Percentiles rank a stretch among this genome's conserved stretches.
These are phyloP conservation scores for Boletus rubescentipes DNA, from an alignment of 768 basidiomycete species.

Conservation along the genomic window DNA sequence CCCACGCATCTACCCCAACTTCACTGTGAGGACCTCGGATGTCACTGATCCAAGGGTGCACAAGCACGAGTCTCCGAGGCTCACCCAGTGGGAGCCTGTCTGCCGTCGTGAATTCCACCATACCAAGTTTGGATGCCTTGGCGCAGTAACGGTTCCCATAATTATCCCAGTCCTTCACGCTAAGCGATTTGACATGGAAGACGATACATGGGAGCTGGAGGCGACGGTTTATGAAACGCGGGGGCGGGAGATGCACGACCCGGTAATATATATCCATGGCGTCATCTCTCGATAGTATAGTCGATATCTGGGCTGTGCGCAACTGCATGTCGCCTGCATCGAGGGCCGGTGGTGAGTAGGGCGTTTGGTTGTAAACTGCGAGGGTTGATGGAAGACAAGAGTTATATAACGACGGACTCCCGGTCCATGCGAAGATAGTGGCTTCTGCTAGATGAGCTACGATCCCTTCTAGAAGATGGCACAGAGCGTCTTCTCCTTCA, in stretches of 20 bases:
- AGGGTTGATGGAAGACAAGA: not conserved
- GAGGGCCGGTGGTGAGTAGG: not conserved
- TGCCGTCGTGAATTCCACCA: not conserved
- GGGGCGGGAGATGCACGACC: not conserved
- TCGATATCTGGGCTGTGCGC: not conserved
- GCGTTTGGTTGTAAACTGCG: not conserved
- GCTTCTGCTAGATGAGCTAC: not conserved
- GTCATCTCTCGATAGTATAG: not conserved
- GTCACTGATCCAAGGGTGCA: not conserved
- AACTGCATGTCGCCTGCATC: not conserved
- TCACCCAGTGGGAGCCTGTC: not conserved
- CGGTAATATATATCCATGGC: not conserved
- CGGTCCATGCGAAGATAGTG: not conserved
- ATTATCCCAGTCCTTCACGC: not conserved
- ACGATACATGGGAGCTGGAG: not conserved
- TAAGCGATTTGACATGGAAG: not conserved
- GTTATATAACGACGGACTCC: not conserved
- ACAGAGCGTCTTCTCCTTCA: not conserved
- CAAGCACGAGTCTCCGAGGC: not conserved
- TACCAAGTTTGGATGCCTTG: not conserved
- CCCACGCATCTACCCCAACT: not conserved
- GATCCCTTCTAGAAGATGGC: not conserved
- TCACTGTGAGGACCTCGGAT: not conserved
- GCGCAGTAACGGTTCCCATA: not conserved
- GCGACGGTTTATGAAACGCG: not conserved